phyloP scores from a whole-genome alignment of 768 basidiomycete genomes.

The Chalciporus pseudorubinellus region DNA sequence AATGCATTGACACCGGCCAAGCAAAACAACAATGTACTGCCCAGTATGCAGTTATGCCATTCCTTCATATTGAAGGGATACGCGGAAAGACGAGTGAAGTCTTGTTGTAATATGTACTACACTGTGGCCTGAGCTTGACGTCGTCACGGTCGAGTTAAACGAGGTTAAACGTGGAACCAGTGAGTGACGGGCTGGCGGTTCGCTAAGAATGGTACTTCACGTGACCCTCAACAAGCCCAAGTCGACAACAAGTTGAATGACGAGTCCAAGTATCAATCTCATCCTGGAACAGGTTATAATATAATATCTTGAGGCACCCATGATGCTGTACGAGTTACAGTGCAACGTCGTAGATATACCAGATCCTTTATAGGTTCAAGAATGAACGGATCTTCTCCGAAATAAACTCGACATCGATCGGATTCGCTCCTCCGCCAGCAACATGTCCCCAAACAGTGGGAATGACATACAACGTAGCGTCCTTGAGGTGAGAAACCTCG shows the following conservation, averaged over 20 bases:
- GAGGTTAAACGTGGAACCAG: neutral
- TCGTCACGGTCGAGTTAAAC: no score
- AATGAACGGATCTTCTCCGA: slow-evolving; percentile 41
- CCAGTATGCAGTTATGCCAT: slow-evolving; percentile 11
- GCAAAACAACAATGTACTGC: slow-evolving; percentile 19
- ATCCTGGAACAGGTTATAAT: no score
- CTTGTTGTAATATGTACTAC: neutral
- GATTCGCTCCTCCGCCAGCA: slow-evolving; percentile 46
- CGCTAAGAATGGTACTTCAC: no score
- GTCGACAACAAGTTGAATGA: no score
- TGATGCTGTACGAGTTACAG: no score
- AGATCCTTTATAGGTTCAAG: slow-evolving; percentile 30
- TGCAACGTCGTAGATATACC: no score
- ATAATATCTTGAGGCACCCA: no score
- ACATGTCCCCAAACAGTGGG: slow-evolving; percentile 59
- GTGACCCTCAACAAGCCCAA: no score
- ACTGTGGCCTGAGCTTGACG: no score
- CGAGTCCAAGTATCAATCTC: no score
- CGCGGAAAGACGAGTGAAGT: neutral
- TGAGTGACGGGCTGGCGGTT: no score
- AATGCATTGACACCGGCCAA: slow-evolving; percentile 51
- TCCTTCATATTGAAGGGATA: slow-evolving; percentile 21
- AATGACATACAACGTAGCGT: slow-evolving; percentile 50
- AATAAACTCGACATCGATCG: slow-evolving; percentile 41
- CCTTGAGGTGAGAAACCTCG: slow-evolving; percentile 44